Conservation (phyloP, 495 filamentous ascomycete genomes). For the Parathielavia hyrcaniae region DNA sequence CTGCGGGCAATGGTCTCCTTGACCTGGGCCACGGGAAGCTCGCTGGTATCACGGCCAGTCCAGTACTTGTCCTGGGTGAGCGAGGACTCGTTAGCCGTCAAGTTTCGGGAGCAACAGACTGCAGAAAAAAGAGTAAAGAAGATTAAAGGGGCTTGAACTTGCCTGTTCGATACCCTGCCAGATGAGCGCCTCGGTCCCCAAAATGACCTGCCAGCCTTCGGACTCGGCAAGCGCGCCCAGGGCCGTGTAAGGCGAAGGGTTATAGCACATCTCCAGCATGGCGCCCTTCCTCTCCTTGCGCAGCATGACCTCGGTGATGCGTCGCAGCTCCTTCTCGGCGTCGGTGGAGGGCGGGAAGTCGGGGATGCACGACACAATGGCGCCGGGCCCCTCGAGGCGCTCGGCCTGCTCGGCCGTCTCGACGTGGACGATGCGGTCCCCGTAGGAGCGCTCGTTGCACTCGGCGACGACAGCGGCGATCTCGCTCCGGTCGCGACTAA, state of each 20-base stretch:
- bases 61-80: constrained; percentile 48
- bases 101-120: neutral
- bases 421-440: constrained; percentile 49
- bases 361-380: constrained; percentile 61
- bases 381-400: constrained; percentile 49
- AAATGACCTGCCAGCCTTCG: constrained; percentile 61
- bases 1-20: constrained; percentile 46
- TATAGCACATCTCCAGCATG: constrained; percentile 76
- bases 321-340: constrained; percentile 51
- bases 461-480: constrained; percentile 57
- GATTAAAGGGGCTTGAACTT: neutral
- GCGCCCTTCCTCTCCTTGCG: constrained; percentile 51
- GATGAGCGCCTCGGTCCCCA: constrained; percentile 65
- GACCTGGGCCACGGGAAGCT: constrained; percentile 49
- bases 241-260: constrained; percentile 60
- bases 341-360: constrained; percentile 59
- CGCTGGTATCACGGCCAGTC: constrained; percentile 50
- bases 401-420: constrained; percentile 50
- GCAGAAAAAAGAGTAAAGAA: neutral
- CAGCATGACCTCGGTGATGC: constrained; percentile 52
- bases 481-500: constrained; percentile 59
- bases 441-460: constrained; percentile 47
- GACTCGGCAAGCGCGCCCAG: constrained; percentile 51
- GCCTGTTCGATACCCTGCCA: constrained; percentile 68
- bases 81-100: neutral